Base-by-base conservation (phyloP, 2,329 filamentous ascomycete genomes). In the Fusarium hostae region DNA sequence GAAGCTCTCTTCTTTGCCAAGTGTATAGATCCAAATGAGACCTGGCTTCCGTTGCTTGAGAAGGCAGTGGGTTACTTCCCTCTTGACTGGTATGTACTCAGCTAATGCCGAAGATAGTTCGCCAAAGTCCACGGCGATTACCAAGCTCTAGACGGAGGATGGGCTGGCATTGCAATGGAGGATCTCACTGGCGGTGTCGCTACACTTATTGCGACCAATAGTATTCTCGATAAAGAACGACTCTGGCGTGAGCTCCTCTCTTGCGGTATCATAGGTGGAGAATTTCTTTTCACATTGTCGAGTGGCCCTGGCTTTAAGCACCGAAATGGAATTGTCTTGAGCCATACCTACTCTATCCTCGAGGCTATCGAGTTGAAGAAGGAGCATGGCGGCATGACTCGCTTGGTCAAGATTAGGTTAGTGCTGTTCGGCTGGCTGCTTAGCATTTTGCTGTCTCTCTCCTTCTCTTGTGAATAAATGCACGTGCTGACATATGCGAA, bases 91-190 rank as follows among this genome's bases (percentile, higher is more conserved):
- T 15, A n/a, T 12, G 20, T 3, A 20, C 11, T 18, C 6, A 16
- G 20, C 15, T 15, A 15, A 26, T 48, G 15, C 68, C 71, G 44
- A 75, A 13, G 9, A 34, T 20, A 78, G 9, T 93, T 91, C 75
- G 91, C 91, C n/a, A 94, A 94, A 78, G 88, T 89, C 1, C 91
- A 94, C 67, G 91, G 91, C 3, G 91, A 93, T 74, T 94, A 91
- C 68, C 86, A 86, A 28, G 85, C 91, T 3, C 90, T 94, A 58
- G 86, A 90, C 50, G 90, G 91, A 8, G 91, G 91, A 1, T 92
- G 88, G 77, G 86, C 90, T 6, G 89, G 84, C n/a, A 83, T 84
- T 62, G 84, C 77, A 9, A 81, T 86, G n/a, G 84, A 86, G 64
- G 81, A 88, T 76, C 80, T 86, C 59, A 86, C 82, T 10, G 88